Percentiles rank a stretch among this genome's conserved stretches.
Conservation (phyloP, 805 yeast species). For the Yarrowia alimentaria region DNA sequence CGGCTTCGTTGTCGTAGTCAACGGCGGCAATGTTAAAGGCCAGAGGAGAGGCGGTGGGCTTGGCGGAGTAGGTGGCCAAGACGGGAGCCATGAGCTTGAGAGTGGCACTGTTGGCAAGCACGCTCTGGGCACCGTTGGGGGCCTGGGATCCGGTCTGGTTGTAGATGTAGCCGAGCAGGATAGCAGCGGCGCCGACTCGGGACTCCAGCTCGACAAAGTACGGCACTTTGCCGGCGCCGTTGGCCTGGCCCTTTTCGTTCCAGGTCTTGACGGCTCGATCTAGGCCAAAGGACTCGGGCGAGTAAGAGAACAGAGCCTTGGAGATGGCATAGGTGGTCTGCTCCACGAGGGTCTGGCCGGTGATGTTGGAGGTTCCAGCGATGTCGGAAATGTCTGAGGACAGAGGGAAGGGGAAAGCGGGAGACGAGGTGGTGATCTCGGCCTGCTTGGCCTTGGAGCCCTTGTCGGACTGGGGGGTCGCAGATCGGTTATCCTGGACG, state of each 20-base stretch:
- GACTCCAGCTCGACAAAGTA: constrained; percentile 57
- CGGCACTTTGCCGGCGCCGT: constrained; percentile 60
- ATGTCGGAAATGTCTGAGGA: constrained; percentile 32
- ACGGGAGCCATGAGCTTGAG: constrained; percentile 66
- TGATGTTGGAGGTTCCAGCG: constrained; percentile 33
- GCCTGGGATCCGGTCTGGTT: constrained; percentile 30
- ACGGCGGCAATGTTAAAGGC: constrained; percentile 74
- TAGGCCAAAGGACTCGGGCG: constrained; percentile 59
- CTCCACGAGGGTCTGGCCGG: constrained; percentile 38
- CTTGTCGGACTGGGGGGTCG: constrained; percentile 5
- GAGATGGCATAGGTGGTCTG: constrained; percentile 40
- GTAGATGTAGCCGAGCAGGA: constrained; percentile 67
- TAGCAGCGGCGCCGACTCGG: constrained; percentile 79
- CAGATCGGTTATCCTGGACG: constrained; percentile 22
- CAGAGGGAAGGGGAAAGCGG: constrained; percentile 31
- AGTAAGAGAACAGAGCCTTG: constrained; percentile 52
- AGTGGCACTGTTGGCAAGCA: constrained; percentile 66
- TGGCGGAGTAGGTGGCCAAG: constrained; percentile 43
- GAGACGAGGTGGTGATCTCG: constrained; percentile 19
- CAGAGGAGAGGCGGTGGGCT: constrained; percentile 46
- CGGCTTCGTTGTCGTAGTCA: constrained; percentile 52
- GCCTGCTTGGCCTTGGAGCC: constrained; percentile 14
- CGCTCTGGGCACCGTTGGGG: constrained; percentile 35
- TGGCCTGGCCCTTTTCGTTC: constrained; percentile 52
- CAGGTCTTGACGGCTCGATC: constrained; percentile 62